Base-by-base conservation (phyloP, 2,329 filamentous ascomycete species). In the Microdochium bolleyi region DNA sequence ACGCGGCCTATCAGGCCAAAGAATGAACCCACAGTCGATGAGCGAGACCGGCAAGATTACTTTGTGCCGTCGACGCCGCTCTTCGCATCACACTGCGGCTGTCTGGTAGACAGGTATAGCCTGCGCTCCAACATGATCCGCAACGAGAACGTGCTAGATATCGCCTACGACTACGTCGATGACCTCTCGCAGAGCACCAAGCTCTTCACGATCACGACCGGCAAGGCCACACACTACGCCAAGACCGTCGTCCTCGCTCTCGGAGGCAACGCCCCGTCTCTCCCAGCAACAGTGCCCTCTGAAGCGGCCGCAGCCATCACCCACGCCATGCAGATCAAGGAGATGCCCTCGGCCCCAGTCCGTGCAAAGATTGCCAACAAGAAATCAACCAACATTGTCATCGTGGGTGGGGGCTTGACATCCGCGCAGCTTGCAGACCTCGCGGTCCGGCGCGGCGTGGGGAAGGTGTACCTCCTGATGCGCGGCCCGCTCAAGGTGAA, bases 361-460 rank as follows among this genome's bases (percentile, higher is more conserved):
- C 66, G 68, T 19, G 60, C 66, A 0, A 83, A 82, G 53, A 80
- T 89, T 10, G 68, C 71, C 5, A 65, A 68, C 1, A 68, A 69
- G 4, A 61, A 67, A 53, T 56, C 66, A n/a, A 88, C 85, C 0
- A 83, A 84, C 55, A 66, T 92, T 8, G 73, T 91, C 8, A 77
- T 92, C 9, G 75, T 92, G 3, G 87, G 87, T 2, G 89, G 88
- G 1, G 89, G 89, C 0, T 70, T 92, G 3, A 91, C 88, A 0
- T 88, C 86, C 22, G 86, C 87, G 0, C 89, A 92, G 64, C 73
- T 92, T 19, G 76, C 82, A 0, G 85, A 90, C 61, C 73, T 87
- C 49, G 82, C 82, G 1, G 70, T 91, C 53, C 76, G 79, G 9
- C 74, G 75, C 24, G 85, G 87, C 0, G 83, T 89, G 1, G 76